phyloP scores from a whole-genome alignment of 2,329 filamentous ascomycete species.

The Fusarium nisikadoi region DNA sequence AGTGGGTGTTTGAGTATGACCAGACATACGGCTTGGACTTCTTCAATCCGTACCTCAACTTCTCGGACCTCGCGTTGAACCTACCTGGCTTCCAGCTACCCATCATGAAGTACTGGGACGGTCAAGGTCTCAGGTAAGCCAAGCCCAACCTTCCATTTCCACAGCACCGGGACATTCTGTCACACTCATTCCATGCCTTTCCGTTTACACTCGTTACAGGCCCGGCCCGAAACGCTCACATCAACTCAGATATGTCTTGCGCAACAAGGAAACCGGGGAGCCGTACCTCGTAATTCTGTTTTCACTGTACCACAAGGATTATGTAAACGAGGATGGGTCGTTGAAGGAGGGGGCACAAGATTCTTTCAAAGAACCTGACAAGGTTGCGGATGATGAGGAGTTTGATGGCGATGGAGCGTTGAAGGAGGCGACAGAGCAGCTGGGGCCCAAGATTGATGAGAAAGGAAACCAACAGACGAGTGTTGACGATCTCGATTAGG shows the following conservation, averaged over 20 bases:
- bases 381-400: constrained; percentile 29
- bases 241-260: constrained; percentile 89
- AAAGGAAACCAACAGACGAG: constrained; percentile 43
- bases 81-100: constrained; percentile 78
- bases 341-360: constrained; percentile 57
- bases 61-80: constrained; percentile 75
- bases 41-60: constrained; percentile 92
- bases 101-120: constrained; percentile 83
- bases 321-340: constrained; percentile 68
- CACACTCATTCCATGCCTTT: constrained; percentile 27
- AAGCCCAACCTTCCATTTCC: not conserved
- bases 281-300: constrained; percentile 86
- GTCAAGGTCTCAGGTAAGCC: constrained; percentile 77
- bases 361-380: constrained; percentile 27
- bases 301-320: constrained; percentile 76
- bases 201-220: constrained; percentile 42
- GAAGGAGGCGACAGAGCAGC: constrained; percentile 53
- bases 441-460: constrained; percentile 44
- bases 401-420: constrained; percentile 51
- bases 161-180: not conserved
- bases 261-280: constrained; percentile 77
- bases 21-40: constrained; percentile 72
- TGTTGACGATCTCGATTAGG: constrained; percentile 58
- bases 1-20: constrained; percentile 66
- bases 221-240: constrained; percentile 73